These are phyloP conservation scores for Grigorovia yakushimaensis DNA, from an alignment of 805 yeast species.

Conservation along the genomic window DNA sequence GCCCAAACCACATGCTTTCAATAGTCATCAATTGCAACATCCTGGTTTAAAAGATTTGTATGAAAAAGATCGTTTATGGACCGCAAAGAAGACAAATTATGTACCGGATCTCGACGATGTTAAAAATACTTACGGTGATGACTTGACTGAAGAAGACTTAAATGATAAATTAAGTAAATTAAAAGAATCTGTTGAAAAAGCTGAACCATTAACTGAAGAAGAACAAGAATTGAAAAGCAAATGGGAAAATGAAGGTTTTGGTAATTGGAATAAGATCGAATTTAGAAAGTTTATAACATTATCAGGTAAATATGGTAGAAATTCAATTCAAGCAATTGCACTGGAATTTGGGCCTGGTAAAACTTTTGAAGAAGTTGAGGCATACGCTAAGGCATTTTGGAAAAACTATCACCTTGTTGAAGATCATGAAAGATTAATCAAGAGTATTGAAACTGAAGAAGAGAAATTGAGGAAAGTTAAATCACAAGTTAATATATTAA, in stretches of 20 bases:
- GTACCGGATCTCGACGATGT: constrained; percentile 56
- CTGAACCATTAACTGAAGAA: constrained; percentile 75
- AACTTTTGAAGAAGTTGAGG: constrained; percentile 65
- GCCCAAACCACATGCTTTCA: constrained; percentile 74
- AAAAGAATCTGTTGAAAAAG: constrained; percentile 61
- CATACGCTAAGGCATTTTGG: constrained; percentile 81
- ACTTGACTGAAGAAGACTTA: constrained; percentile 35
- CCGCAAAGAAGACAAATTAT: constrained; percentile 58
- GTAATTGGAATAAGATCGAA: constrained; percentile 81
- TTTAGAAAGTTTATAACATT: constrained; percentile 71
- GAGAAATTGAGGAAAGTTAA: constrained; percentile 59
- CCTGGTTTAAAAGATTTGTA: constrained; percentile 61
- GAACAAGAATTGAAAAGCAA: constrained; percentile 58
- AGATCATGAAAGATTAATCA: constrained; percentile 74
- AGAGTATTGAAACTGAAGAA: constrained; percentile 82
- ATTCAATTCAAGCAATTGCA: constrained; percentile 60
- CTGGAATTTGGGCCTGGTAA: constrained; percentile 70
- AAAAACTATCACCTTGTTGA: constrained; percentile 65
- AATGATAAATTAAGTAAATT: constrained; percentile 43
- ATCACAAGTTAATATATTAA: constrained; percentile 70
- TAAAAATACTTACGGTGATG: constrained; percentile 29
- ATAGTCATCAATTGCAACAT: constrained; percentile 88
- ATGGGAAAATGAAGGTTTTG: constrained; percentile 56
- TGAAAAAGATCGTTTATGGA: constrained; percentile 73
- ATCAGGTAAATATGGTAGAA: constrained; percentile 77